phyloP scores from a whole-genome alignment of 495 filamentous ascomycete species.

The Penicillium diatomitis region DNA sequence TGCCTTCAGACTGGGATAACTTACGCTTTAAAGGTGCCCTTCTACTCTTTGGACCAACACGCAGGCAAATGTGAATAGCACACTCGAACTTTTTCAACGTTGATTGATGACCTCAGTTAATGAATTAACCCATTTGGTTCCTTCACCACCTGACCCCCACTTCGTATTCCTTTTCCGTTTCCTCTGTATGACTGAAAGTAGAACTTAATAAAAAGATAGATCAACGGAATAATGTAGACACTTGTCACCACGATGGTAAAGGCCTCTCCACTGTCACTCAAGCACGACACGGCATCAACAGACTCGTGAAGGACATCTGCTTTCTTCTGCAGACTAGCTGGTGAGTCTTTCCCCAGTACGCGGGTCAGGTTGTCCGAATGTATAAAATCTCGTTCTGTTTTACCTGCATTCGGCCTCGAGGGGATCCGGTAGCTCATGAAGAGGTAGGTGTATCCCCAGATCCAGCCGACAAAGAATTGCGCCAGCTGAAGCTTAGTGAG shows the following conservation, averaged over 20 bases:
- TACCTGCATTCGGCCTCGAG: background rate
- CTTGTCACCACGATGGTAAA: background rate
- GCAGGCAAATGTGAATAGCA: too few species aligned
- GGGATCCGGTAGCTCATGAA: conserved; percentile 8
- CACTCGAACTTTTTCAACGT: too few species aligned
- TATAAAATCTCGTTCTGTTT: too few species aligned
- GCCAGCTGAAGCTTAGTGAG: conserved; percentile 11
- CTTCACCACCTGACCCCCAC: too few species aligned
- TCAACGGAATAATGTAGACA: conserved; percentile 8
- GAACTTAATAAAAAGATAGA: conserved; percentile 8
- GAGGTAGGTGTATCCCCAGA: background rate
- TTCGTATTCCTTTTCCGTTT: background rate
- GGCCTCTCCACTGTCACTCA: conserved; percentile 6
- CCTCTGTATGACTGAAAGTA: conserved; percentile 13
- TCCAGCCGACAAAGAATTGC: conserved; percentile 9
- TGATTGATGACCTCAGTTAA: too few species aligned
- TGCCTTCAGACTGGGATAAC: too few species aligned
- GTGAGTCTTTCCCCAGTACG: too few species aligned
- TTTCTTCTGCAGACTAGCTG: background rate
- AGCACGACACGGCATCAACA: conserved; percentile 3
- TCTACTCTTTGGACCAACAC: too few species aligned
- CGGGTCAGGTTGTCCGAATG: too few species aligned
- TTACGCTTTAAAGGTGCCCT: too few species aligned
- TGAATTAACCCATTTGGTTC: background rate
- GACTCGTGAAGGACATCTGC: too few species aligned